Conservation (phyloP, 306 rosid genomes). For the Amphicarpaea edgeworthii region DNA sequence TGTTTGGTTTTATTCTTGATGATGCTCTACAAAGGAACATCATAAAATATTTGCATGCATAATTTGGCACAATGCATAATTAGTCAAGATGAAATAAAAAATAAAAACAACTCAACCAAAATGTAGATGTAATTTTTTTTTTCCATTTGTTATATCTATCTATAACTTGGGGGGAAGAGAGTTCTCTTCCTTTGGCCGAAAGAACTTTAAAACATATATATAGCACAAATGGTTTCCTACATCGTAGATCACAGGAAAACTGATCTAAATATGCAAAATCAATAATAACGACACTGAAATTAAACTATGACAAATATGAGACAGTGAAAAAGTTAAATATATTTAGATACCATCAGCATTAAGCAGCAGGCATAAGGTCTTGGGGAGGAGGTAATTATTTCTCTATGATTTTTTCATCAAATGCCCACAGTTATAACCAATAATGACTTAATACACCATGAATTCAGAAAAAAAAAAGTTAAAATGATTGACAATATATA, state of each 20-base stretch:
- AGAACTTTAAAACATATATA: conserved; percentile 32
- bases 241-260: conserved; percentile 14
- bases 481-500: conserved; percentile 29
- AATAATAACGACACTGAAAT: not conserved
- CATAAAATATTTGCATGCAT: no score
- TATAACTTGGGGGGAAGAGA: no score
- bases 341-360: not conserved
- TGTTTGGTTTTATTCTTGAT: no score
- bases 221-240: conserved; percentile 4
- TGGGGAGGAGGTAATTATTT: not conserved
- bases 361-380: conserved; percentile 1
- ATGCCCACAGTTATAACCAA: conserved; percentile 67
- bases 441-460: conserved; percentile 29
- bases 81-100: no score
- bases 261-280: not conserved
- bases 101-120: no score
- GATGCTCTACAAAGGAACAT: no score
- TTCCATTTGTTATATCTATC: no score
- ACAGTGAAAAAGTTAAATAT: conserved; percentile 2
- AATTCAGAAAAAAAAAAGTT: conserved; percentile 26
- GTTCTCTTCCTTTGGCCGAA: not conserved
- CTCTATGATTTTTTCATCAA: conserved; percentile 95
- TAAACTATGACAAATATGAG: conserved; percentile 5
- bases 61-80: no score
- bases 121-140: no score